Evolutionary conservation across 768 basidiomycete genomes (phyloP).

Genomic region (Auricularia cornea): DNA sequence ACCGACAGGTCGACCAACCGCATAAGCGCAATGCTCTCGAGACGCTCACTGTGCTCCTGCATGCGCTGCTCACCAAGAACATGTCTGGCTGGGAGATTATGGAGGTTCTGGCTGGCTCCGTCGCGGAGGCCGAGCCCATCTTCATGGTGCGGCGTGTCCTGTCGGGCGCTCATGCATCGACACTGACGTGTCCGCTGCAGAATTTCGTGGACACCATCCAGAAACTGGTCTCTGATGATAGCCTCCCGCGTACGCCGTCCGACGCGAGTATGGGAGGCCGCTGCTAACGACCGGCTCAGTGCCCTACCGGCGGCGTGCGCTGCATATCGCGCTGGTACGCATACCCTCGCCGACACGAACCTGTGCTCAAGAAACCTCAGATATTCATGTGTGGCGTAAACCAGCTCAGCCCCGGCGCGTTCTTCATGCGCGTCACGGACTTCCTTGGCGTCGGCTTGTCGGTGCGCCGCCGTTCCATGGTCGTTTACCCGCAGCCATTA

Average conservation of each 20-base stretch:
- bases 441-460: constrained; percentile 44
- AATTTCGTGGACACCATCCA: constrained; percentile 41
- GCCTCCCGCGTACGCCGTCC: constrained; percentile 34
- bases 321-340: neutral
- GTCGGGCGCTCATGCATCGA: neutral
- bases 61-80: constrained; percentile 46
- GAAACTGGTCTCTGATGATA: constrained; percentile 36
- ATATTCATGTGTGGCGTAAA: constrained; percentile 49
- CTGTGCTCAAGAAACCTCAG: constrained; percentile 38
- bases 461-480: constrained; percentile 13
- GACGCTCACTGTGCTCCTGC: constrained; percentile 40
- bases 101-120: constrained; percentile 57
- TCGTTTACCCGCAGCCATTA: neutral
- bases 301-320: neutral
- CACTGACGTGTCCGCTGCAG: constrained; percentile 23
- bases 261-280: neutral
- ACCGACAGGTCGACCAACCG: constrained; percentile 28
- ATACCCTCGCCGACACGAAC: neutral
- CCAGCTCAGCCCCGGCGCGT: constrained; percentile 63
- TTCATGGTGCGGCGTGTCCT: constrained; percentile 42
- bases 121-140: constrained; percentile 45
- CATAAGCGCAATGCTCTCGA: constrained; percentile 40
- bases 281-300: constrained; percentile 3
- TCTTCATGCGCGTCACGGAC: constrained; percentile 57
- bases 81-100: constrained; percentile 65